Evolutionary conservation across 2,329 filamentous ascomycete species (phyloP).

Genomic region (Alternaria sp.): DNA sequence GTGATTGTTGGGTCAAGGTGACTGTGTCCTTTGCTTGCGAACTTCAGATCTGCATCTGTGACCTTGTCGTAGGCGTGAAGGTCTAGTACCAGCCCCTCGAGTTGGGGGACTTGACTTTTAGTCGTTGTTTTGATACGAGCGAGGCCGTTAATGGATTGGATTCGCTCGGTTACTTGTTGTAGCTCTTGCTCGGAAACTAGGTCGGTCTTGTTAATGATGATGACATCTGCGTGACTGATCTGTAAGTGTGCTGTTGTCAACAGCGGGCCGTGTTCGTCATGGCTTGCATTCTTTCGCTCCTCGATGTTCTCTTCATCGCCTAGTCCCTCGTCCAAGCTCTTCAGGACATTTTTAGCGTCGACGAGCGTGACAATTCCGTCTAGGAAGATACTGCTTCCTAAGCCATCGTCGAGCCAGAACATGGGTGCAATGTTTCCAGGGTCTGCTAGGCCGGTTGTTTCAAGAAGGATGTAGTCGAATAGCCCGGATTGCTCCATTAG

Average conservation of each 20-base stretch:
- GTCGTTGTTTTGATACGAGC: conserved; percentile 85
- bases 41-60: conserved; percentile 69
- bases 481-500: conserved; percentile 92
- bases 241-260: conserved; percentile 95
- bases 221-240: conserved; percentile 94
- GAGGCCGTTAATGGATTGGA: conserved; percentile 86
- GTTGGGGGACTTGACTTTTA: conserved; percentile 77
- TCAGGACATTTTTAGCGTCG: conserved; percentile 90
- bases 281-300: conserved; percentile 55
- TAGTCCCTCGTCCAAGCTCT: conserved; percentile 74
- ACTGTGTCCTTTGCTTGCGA: conserved; percentile 79
- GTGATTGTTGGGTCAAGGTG: conserved; percentile 91
- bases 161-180: conserved; percentile 71
- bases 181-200: conserved; percentile 77
- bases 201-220: conserved; percentile 94
- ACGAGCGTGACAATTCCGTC: conserved; percentile 97
- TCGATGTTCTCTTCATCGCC: conserved; percentile 58
- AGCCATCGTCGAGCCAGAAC: conserved; percentile 97
- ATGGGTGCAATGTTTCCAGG: conserved; percentile 94
- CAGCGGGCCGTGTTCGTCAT: conserved; percentile 67
- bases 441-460: conserved; percentile 94
- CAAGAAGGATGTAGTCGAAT: conserved; percentile 97
- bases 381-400: conserved; percentile 94
- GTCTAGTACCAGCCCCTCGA: conserved; percentile 88
- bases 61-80: conserved; percentile 92